A percentile compares a stretch with the other conserved stretches of the same genome.
These are phyloP conservation scores for Penicillium sp. DNA, from an alignment of 2,329 filamentous ascomycete genomes.

Conservation along the genomic window DNA sequence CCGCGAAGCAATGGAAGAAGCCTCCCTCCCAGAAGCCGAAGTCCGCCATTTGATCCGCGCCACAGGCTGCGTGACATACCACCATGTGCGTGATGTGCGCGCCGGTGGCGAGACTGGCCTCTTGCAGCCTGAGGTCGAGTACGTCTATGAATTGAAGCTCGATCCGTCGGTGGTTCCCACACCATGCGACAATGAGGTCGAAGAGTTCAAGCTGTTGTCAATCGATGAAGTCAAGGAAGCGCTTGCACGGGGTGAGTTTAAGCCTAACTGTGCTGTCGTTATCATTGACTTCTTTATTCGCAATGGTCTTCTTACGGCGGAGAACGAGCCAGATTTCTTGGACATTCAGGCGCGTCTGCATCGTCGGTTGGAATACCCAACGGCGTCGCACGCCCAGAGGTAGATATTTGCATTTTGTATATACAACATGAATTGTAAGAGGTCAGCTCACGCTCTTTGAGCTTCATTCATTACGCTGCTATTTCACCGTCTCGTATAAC, in stretches of 20 bases:
- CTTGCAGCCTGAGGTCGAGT: constrained; percentile 32
- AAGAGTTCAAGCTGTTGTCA: constrained; percentile 27
- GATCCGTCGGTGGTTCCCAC: constrained; percentile 17
- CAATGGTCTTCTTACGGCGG: constrained; percentile 29
- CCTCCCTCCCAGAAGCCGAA: constrained; percentile 68
- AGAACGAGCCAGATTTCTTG: constrained; percentile 29
- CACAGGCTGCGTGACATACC: constrained; percentile 76
- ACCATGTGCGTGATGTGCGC: constrained; percentile 73
- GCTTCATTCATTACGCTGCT: background rate
- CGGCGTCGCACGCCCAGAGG: constrained; percentile 11
- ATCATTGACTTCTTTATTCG: constrained; percentile 35
- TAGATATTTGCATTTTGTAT: constrained; percentile 7
- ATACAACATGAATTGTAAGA: background rate
- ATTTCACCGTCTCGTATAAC: background rate
- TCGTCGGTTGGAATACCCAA: constrained; percentile 21
- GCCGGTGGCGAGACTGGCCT: constrained; percentile 16
- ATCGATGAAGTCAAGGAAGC: constrained; percentile 27
- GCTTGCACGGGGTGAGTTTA: constrained; percentile 27
- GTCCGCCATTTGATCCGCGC: constrained; percentile 61
- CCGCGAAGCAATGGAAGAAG: constrained; percentile 86
- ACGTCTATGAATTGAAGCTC: constrained; percentile 35
- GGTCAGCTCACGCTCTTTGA: background rate
- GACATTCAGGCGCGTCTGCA: constrained; percentile 33
- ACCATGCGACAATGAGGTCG: constrained; percentile 31
- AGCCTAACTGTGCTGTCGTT: constrained; percentile 32